Evolutionary conservation across 2,329 filamentous ascomycete genomes (phyloP).

Genomic region (Cadophora malorum): DNA sequence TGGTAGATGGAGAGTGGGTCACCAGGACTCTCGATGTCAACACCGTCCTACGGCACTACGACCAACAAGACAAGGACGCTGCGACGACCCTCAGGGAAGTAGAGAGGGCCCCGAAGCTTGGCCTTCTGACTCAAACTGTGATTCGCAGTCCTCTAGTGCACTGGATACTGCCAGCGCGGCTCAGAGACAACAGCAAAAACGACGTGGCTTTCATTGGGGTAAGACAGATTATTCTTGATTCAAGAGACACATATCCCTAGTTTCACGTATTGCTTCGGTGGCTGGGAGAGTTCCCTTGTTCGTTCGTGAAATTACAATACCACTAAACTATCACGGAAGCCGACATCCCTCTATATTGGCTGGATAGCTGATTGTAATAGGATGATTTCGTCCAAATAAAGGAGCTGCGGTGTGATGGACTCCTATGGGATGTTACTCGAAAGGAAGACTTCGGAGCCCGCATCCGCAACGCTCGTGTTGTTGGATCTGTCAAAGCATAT

Average conservation of each 20-base stretch:
- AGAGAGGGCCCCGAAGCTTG: constrained; percentile 60
- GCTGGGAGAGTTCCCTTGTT: neutral
- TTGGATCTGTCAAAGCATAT: constrained; percentile 61
- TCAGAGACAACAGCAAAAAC: constrained; percentile 73
- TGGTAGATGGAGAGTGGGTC: constrained; percentile 46
- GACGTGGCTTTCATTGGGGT: constrained; percentile 88
- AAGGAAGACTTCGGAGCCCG: constrained; percentile 80
- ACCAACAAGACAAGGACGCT: constrained; percentile 45
- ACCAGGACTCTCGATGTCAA: constrained; percentile 49
- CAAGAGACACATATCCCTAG: neutral
- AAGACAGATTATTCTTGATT: constrained; percentile 48
- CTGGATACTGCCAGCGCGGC: constrained; percentile 79
- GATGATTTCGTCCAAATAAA: constrained; percentile 83
- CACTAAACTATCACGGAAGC: neutral
- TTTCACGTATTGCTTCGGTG: neutral
- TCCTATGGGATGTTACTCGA: constrained; percentile 75
- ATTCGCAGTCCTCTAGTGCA: constrained; percentile 77
- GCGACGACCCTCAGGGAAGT: constrained; percentile 43
- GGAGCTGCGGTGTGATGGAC: constrained; percentile 72
- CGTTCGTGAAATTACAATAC: neutral
- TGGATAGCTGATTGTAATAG: constrained; percentile 49
- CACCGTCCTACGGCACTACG: constrained; percentile 49
- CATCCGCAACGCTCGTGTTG: constrained; percentile 79
- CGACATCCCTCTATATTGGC: neutral
- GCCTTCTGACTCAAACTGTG: constrained; percentile 79